Evolutionary conservation across 2,329 filamentous ascomycete genomes (phyloP).

Genomic region (Thielaviopsis cerberus): DNA sequence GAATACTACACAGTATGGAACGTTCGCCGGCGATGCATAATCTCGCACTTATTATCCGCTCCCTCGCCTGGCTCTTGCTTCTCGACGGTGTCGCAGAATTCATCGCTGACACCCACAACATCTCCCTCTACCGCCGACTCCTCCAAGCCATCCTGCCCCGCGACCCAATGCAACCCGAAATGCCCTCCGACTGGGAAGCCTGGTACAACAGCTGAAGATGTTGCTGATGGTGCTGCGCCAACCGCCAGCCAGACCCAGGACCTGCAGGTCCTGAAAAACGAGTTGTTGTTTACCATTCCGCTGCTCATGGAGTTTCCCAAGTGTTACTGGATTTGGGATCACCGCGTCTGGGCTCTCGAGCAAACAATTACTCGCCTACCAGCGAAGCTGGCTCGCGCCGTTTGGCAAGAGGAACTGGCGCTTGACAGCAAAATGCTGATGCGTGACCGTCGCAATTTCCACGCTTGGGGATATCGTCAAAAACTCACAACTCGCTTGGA

Average conservation of each 20-base stretch:
- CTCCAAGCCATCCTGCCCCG: slow-evolving; percentile 31
- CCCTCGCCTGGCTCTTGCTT: slow-evolving; percentile 29
- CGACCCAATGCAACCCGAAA: slow-evolving; percentile 29
- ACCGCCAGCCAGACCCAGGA: slow-evolving; percentile 13
- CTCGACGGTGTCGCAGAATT: slow-evolving; percentile 37
- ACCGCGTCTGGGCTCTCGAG: slow-evolving; percentile 67
- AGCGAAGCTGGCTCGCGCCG: slow-evolving; percentile 31
- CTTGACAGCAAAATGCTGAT: slow-evolving; percentile 76
- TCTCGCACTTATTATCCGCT: slow-evolving; percentile 38
- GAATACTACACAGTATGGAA: slow-evolving; percentile 91
- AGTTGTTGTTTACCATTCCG: slow-evolving; percentile 67
- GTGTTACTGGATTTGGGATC: slow-evolving; percentile 99
- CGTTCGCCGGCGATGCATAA: slow-evolving; percentile 56
- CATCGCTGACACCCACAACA: slow-evolving; percentile 34
- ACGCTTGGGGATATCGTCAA: slow-evolving; percentile 85
- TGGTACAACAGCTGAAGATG: slow-evolving; percentile 34
- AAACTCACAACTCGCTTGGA: slow-evolving; percentile 62
- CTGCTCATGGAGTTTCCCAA: slow-evolving; percentile 76
- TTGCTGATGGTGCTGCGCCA: slow-evolving; percentile 5
- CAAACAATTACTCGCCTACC: slow-evolving; percentile 50
- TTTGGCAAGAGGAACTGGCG: slow-evolving; percentile 74
- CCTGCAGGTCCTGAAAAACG: slow-evolving; percentile 43
- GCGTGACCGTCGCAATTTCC: slow-evolving; percentile 79
- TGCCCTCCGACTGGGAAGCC: slow-evolving; percentile 31
- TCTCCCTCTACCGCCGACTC: slow-evolving; percentile 46